Percentiles rank a stretch among this genome's conserved stretches.
phyloP scores from a whole-genome alignment of 2,329 filamentous ascomycete species.

The Diaporthe amygdali region DNA sequence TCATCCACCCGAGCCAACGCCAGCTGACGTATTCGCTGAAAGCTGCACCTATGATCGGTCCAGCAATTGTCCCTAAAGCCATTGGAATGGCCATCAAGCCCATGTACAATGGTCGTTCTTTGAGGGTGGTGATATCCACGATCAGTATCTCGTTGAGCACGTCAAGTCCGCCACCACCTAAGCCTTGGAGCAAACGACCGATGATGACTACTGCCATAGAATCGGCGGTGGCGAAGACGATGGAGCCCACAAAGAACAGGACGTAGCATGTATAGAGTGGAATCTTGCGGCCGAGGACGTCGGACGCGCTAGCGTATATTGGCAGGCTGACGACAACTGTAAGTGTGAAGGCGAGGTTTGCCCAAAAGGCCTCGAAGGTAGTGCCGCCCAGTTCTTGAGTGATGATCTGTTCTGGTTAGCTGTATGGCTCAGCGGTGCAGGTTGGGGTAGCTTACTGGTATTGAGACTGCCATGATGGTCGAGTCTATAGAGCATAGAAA shows the following conservation, averaged over 20 bases:
- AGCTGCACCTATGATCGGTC: constrained; percentile 35
- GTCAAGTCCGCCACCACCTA: constrained; percentile 38
- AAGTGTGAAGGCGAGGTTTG: constrained; percentile 38
- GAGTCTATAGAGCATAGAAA: constrained; percentile 15
- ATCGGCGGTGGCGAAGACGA: constrained; percentile 36
- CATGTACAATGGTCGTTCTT: constrained; percentile 36
- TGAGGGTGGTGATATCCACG: constrained; percentile 39
- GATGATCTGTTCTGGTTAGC: neutral
- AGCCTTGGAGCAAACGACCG: constrained; percentile 34
- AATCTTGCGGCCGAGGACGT: constrained; percentile 37
- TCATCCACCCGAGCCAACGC: constrained; percentile 39
- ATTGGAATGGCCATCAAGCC: constrained; percentile 32
- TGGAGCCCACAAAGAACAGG: constrained; percentile 42
- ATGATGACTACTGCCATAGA: constrained; percentile 33
- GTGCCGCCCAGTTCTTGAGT: constrained; percentile 29
- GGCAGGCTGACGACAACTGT: constrained; percentile 33
- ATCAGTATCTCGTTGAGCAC: constrained; percentile 38
- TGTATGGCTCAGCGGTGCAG: too few relatives aligned
- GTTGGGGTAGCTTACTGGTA: neutral
- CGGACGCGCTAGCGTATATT: constrained; percentile 35
- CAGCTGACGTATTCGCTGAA: constrained; percentile 33
- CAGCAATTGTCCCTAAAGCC: constrained; percentile 34
- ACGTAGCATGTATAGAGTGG: constrained; percentile 34
- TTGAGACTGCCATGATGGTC: constrained; percentile 13
- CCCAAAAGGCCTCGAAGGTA: constrained; percentile 37